These are phyloP conservation scores for Nepenthes gracilis DNA, from an alignment of 148 eudicot species.

Conservation along the genomic window DNA sequence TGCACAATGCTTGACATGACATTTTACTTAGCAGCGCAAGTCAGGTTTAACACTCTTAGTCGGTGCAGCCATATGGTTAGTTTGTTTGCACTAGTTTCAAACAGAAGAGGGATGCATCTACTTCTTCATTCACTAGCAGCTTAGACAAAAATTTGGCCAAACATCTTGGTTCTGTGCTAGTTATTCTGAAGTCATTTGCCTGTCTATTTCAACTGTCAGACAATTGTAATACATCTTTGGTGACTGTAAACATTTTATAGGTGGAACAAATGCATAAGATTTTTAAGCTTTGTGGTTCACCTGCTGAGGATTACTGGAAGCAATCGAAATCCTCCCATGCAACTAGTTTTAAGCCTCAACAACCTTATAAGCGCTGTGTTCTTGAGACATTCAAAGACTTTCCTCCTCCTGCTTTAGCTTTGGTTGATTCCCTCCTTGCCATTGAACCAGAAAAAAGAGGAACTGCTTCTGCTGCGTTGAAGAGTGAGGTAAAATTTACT, in stretches of 20 bases:
- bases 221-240: neutral
- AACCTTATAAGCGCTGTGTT: slow-evolving; percentile 55
- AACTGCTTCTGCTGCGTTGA: slow-evolving; percentile 51
- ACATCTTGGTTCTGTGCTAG: no score
- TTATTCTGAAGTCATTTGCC: no score
- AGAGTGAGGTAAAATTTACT: slow-evolving; percentile 47
- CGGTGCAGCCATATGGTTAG: no score
- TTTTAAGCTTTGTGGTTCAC: slow-evolving; percentile 97
- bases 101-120: no score
- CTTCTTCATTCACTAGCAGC: no score
- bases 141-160: no score
- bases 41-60: no score
- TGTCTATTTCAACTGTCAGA: neutral
- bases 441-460: slow-evolving; percentile 68
- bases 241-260: slow-evolving; percentile 15
- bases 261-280: slow-evolving; percentile 98
- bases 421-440: slow-evolving; percentile 59
- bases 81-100: no score
- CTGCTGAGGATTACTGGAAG: slow-evolving; percentile 82
- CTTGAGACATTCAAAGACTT: slow-evolving; percentile 60
- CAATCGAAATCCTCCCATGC: slow-evolving; percentile 62
- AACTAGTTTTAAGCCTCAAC: slow-evolving; percentile 74
- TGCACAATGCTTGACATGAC: no score
- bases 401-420: slow-evolving; percentile 59
- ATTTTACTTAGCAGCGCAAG: no score